Percentiles rank a stretch among this genome's conserved stretches.
Conservation (phyloP, 129 eudicot species). For the Arctium minus region DNA sequence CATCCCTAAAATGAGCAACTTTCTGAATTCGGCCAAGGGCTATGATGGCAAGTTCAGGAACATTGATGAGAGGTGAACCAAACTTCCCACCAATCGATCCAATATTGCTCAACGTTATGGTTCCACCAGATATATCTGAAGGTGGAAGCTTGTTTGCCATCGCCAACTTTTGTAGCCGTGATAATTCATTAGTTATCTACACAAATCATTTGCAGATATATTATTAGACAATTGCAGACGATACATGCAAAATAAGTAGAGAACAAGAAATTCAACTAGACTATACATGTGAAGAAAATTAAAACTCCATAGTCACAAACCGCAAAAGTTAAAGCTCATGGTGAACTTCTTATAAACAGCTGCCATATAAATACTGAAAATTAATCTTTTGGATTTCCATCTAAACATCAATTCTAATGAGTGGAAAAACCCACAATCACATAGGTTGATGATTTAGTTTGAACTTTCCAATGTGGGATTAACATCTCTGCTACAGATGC, state of each 20-base stretch:
- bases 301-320: background rate
- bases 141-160: constrained; percentile 77
- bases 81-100: constrained; percentile 97
- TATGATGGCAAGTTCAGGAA: constrained; percentile 92
- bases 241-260: background rate
- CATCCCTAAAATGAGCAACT: constrained; percentile 57
- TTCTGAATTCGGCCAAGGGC: constrained; percentile 80
- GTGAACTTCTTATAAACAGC: background rate
- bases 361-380: background rate
- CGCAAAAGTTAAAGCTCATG: background rate
- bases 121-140: constrained; percentile 81
- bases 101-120: constrained; percentile 87
- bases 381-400: too few species aligned
- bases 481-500: too few species aligned
- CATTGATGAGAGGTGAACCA: constrained; percentile 89
- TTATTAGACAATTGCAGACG: background rate
- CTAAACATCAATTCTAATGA: too few species aligned
- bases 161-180: constrained; percentile 77
- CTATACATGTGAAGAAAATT: background rate
- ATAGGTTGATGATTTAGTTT: too few species aligned
- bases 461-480: too few species aligned
- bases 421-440: too few species aligned
- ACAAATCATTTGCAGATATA: background rate
- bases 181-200: constrained; percentile 78
- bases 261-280: background rate